These are phyloP conservation scores for Alternaria brassicicola DNA, from an alignment of 2,329 filamentous ascomycete genomes.

Conservation along the genomic window DNA sequence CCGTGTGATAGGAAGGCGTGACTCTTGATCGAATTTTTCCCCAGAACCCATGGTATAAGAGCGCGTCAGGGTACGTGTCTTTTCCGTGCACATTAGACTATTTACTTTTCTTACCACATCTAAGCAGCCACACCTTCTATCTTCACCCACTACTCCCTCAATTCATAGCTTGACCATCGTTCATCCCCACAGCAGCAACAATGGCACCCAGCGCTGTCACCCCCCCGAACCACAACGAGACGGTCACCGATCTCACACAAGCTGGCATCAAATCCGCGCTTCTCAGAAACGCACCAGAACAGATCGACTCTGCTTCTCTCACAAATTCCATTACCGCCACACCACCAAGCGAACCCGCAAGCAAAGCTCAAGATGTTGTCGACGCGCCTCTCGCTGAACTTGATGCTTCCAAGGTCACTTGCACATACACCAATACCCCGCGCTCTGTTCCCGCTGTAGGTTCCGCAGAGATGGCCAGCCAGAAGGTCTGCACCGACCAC, in stretches of 20 bases:
- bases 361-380: conserved; percentile 16
- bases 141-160: not conserved
- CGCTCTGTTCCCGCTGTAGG: conserved; percentile 51
- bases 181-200: not conserved
- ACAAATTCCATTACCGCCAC: conserved; percentile 33
- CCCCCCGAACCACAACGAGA: conserved; percentile 35
- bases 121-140: not conserved
- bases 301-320: conserved; percentile 34
- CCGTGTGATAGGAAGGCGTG: conserved; percentile 36
- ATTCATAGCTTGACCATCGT: not conserved
- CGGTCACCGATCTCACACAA: conserved; percentile 38
- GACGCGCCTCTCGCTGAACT: conserved; percentile 46
- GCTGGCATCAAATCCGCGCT: conserved; percentile 42
- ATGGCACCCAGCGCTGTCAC: conserved; percentile 45
- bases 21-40: conserved; percentile 31
- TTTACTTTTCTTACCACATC: not conserved
- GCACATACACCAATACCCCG: conserved; percentile 50
- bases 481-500: conserved; percentile 74
- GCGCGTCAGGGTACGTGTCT: conserved; percentile 3
- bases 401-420: conserved; percentile 53
- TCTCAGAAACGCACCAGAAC: conserved; percentile 38
- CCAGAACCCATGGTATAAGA: conserved; percentile 25
- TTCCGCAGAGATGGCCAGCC: conserved; percentile 48
- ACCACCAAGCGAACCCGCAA: conserved; percentile 27
- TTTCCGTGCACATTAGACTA: not conserved